Evolutionary conservation across 1,284 basidiomycete genomes (phyloP), one percentile per base, ranked within the genome.

Genomic region (Ceratobasidium sp.): DNA sequence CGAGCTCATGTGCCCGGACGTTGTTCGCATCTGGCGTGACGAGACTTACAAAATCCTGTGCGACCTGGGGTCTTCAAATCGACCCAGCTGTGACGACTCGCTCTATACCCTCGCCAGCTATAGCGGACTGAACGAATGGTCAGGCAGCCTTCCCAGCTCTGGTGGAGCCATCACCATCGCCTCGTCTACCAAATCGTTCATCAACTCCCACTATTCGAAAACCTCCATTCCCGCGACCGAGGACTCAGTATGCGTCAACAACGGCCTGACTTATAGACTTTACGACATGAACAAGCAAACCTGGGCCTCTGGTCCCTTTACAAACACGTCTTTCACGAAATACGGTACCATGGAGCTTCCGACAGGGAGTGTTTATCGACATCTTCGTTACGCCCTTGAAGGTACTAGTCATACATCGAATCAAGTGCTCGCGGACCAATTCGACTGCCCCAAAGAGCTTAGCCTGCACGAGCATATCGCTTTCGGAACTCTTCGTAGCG

Each of bases 21-120:
- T 76, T 0, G 85, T 86, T 73, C 74, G 78, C 2, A 78, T 81
- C 43, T 88, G 87, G 87, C 80, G 87, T 16, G 77, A 77, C 1
- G 78, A 76, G 3, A 87, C 85, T 0, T 83, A 82, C 58, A 62
- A 74, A 8, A 75, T 88, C 44, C 57, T 69, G n/a, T n/a, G 16
- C 23, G 63, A 73, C 23, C 32, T 71, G 9, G 66, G 35, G 2
- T 35, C 28, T 14, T 21, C 57, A 14, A 13, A 1, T 41, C n/a
- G n/a, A 3, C 14, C 9, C 0, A 35, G 21, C 1, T 1, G n/a
- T 3, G 41, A 18, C 11, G 43, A 1, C 14, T 21, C 1, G 14
- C 38, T 18, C 11, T 13, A 8, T 8, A 71, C 69, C 13, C 18
- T 61, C 21, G 62, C 23, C 30, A 32, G 47, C 7, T 66, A 66